Base-by-base conservation (phyloP, 352 stramenopile genomes). In the Pythium phragmitis region DNA sequence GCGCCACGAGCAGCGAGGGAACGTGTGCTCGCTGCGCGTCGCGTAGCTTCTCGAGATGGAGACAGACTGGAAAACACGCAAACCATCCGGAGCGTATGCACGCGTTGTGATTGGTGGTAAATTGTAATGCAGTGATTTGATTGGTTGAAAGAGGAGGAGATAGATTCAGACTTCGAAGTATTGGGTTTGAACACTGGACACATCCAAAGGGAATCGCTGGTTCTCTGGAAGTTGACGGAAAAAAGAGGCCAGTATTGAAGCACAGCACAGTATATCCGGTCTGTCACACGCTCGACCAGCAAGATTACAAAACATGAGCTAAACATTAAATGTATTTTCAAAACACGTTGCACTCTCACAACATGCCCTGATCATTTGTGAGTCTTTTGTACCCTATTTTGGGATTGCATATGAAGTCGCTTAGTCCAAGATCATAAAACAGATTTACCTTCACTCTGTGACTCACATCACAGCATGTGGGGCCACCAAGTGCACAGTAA, bases 21-120 rank as follows among this genome's bases (percentile, higher is more conserved):
- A 13, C 34, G 14, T n/a, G 36, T 41, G 8, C 36, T 41, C 36
- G 7, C 36, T 41, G 16, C 39, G 39, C 13, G 9, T 46, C 14
- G 39, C 39, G 39, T 46, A 46, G 39, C 39, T 46, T 46, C 39
- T 17, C 39, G 39, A 46, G 9, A 19, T 46, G 39, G 39, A 46
- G 39, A 21, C 41, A 47, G 41, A 47, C 41, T 9, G 14, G 41
- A n/a, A 47, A 21, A 7, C 14, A 19, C 46, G 12, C 46, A 52
- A 52, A 52, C 46, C 46, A 52, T 52, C 17, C 46, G 46, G 46
- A 37, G 48, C 8, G 23, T 19, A 55, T 55, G 2, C n/a, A 48
- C n/a, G 14, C n/a, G 42, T 26, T 50, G 7, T 3, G 48, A 55
- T 55, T 55, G 48, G 48, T 42, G 4, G 26, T 34, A 55, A 41